These are phyloP conservation scores for Aureobasidium sp. DNA, from an alignment of 2,329 filamentous ascomycete species.

Conservation along the genomic window DNA sequence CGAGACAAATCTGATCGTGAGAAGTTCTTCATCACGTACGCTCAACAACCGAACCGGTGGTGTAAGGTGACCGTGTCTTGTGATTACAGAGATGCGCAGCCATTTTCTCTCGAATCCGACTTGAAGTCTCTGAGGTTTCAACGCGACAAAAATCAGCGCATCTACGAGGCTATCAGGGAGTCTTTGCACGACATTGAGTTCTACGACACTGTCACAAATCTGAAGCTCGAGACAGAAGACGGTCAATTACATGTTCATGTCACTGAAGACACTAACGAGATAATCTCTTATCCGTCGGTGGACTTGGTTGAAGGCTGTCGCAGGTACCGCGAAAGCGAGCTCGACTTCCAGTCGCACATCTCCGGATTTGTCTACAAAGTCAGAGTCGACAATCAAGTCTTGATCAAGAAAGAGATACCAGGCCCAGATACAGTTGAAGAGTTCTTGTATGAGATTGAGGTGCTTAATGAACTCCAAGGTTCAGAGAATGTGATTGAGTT, in stretches of 20 bases:
- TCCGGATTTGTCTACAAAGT: constrained; percentile 98
- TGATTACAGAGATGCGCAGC: constrained; percentile 76
- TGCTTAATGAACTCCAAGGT: constrained; percentile 67
- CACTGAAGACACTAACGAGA: constrained; percentile 94
- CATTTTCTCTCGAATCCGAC: constrained; percentile 78
- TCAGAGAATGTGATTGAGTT: constrained; percentile 77
- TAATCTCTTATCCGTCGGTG: constrained; percentile 74
- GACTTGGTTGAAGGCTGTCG: constrained; percentile 54
- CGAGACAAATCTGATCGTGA: constrained; percentile 85
- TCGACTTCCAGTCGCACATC: constrained; percentile 84
- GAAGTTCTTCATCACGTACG: constrained; percentile 97
- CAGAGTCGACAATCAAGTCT: constrained; percentile 55
- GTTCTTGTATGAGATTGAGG: constrained; percentile 96
- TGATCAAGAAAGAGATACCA: constrained; percentile 98
- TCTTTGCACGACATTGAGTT: constrained; percentile 92
- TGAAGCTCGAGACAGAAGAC: constrained; percentile 83
- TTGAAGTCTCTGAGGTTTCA: constrained; percentile 72
- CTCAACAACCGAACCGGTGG: constrained; percentile 72
- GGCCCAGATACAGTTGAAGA: constrained; percentile 93
- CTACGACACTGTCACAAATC: constrained; percentile 90
- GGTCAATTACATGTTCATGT: constrained; percentile 92
- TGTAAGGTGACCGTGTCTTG: constrained; percentile 85
- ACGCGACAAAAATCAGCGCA: constrained; percentile 83
- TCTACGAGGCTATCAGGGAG: constrained; percentile 90
- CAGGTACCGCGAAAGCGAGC: constrained; percentile 62